Evolutionary conservation across 1,139 yeast species (phyloP).

Genomic region (Pichia sp.): DNA sequence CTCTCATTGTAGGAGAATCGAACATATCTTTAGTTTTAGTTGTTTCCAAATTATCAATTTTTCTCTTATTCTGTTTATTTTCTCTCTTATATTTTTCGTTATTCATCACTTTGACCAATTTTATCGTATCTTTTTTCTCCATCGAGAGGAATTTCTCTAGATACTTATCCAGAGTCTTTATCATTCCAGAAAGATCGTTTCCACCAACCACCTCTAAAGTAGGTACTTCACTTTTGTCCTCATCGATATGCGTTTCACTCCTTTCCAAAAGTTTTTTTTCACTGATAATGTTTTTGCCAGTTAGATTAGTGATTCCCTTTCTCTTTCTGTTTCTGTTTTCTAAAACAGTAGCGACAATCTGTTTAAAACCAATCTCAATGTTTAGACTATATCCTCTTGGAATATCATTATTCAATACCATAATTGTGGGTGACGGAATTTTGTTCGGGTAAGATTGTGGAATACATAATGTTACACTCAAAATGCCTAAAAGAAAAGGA

Average conservation of each 20-base stretch:
- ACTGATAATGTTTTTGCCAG: conserved; percentile 13
- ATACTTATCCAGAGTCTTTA: conserved; percentile 53
- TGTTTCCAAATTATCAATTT: conserved; percentile 15
- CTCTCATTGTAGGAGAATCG: background rate
- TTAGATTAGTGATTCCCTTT: conserved; percentile 9
- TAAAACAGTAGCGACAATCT: conserved; percentile 43
- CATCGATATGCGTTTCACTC: conserved; percentile 17
- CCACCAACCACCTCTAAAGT: conserved; percentile 34
- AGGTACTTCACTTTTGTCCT: conserved; percentile 11
- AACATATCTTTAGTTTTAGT: background rate
- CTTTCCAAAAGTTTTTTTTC: conserved; percentile 1
- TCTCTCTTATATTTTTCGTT: conserved; percentile 12
- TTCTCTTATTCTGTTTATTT: background rate
- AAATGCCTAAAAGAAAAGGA: conserved; percentile 55
- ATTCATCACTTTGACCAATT: conserved; percentile 39
- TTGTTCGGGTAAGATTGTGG: conserved; percentile 54
- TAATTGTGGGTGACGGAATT: conserved; percentile 39
- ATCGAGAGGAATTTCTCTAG: conserved; percentile 55
- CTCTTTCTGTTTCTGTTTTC: conserved; percentile 20
- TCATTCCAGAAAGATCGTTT: conserved; percentile 49
- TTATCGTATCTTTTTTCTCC: conserved; percentile 56
- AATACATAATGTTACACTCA: conserved; percentile 50
- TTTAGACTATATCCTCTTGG: conserved; percentile 68
- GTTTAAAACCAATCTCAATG: conserved; percentile 59
- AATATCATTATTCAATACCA: conserved; percentile 62